Evolutionary conservation across 495 filamentous ascomycete genomes (phyloP), one percentile per base, ranked within the genome.

Genomic region (Xylaria intraflava): DNA sequence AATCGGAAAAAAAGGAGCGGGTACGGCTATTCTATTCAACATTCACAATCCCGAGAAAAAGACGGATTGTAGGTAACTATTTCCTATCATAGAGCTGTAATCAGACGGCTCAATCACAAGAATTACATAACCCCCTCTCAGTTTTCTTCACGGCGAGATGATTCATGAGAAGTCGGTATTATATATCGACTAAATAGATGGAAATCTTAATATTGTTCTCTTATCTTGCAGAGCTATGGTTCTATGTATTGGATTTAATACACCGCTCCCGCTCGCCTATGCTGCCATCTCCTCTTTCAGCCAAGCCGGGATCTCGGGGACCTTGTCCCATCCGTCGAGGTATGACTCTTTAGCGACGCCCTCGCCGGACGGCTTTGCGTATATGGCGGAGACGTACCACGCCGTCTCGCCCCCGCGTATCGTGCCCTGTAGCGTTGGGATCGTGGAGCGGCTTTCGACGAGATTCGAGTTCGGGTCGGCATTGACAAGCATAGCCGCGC

Each of bases 391-490:
- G 6, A 81, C 59, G 51, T 76, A 81, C 75, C 74, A 79, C 30
- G 67, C 70, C 24, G 51, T 71, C 60, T 74, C 66, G 24, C 75
- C 78, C 51, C 58, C 63, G n/a, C 55, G 49, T 20, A 81, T 64
- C 29, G 66, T 77, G 36, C 72, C 66, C 67, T 77, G 75, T 58
- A 90, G 61, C 14, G 83, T 86, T 17, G 87, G 88, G 49, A 90
- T 74, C 36, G 86, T 72, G 0, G 84, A 87, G 46, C 87, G 68
- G 30, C 81, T 79, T 68, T 86, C 79, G 0, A 89, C 76, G 35
- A 90, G 65, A 61, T 90, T 90, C 31, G 83, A 83, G 63, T 92
- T 90, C 1, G 87, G 85, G 65, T 92, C 88, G 1, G 84, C 83
- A 45, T 87, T 80, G 29, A 89, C 81, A 45, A 86, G 70, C 46